Base-by-base conservation (phyloP, 306 rosid genomes). In the Quercus glauca region DNA sequence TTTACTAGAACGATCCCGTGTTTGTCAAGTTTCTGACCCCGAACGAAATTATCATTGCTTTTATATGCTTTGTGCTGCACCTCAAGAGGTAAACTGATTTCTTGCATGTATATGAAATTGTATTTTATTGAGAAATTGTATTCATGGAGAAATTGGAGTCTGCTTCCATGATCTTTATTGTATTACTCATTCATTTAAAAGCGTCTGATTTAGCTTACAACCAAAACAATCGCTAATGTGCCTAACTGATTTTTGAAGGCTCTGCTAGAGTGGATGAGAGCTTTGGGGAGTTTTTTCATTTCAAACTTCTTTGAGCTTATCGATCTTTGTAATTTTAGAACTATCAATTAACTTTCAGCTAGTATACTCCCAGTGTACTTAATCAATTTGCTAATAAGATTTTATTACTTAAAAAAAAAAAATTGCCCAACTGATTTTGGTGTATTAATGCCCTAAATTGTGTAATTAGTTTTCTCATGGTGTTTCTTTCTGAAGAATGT, bases 21-120 rank as follows among this genome's bases (percentile, higher is more conserved):
- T 94, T 75, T 94, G 98, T 89, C 98, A 94, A 92, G 90, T 94
- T 58, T 94, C 98, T 79, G 97, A 94, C 83, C 98, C 98, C 10
- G 98, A 94, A 90, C 85, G 98, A 84, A 94, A 94, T 80, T 94
- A 94, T 85, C 98, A 94, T 92, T 94, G 98, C 86, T 94, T 94
- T 88, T 94, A 94, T 81, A 94, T 94, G 98, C 94, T 94, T 78
- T 94, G 98, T 85, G 89, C 98, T 79, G 98, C 97, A 79, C 93
- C 98, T 43, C 3, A 84, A 78, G 97, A 92, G 97, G 98, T 92
- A 73, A 75, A 55, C 64, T n/a, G 15, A 60, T 68, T 69, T 63
- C 71, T 43, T 17, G 55, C 71, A 20, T 55, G 43, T 58, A n/a
- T 55, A 28, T 19, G 10, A 17, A 25, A 15, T 58, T 55, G 13